Evolutionary conservation across 2,329 filamentous ascomycete species (phyloP).

Genomic region (Cercospora janseana): DNA sequence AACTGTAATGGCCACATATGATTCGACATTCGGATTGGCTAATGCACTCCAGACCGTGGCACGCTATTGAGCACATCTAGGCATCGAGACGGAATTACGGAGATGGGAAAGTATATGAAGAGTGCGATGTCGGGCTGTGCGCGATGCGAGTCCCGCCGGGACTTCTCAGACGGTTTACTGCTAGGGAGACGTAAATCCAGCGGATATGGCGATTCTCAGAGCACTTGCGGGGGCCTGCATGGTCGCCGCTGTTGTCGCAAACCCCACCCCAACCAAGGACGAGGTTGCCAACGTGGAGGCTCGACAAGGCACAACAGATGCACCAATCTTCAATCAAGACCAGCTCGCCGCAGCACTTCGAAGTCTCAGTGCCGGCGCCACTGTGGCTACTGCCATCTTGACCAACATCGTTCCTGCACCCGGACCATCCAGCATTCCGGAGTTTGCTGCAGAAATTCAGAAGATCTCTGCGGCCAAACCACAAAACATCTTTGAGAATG

Average conservation of each 20-base stretch:
- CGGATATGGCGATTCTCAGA: constrained; percentile 11
- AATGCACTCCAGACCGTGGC: constrained; percentile 3
- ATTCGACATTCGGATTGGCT: not conserved
- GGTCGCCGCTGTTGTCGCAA: constrained; percentile 18
- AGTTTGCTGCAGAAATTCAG: constrained; percentile 21
- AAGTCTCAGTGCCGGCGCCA: constrained; percentile 21
- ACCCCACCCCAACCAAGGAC: constrained; percentile 22
- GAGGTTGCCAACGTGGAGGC: constrained; percentile 13
- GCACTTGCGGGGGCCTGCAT: constrained; percentile 13
- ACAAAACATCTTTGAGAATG: constrained; percentile 25
- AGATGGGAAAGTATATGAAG: not conserved
- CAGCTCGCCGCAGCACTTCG: constrained; percentile 20
- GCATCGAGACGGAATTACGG: not conserved
- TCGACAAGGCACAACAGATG: constrained; percentile 13
- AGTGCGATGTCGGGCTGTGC: not conserved
- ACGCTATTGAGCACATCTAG: not conserved
- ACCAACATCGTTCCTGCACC: constrained; percentile 28
- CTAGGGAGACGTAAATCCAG: not conserved
- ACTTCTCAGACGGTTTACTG: no score
- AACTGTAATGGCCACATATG: not conserved
- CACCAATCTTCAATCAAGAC: constrained; percentile 21
- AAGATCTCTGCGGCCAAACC: constrained; percentile 24
- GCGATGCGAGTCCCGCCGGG: no score
- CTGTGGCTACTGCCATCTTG: constrained; percentile 26
- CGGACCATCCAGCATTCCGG: constrained; percentile 23